Percentiles rank a stretch among this genome's conserved stretches.
These are phyloP conservation scores for Boeremia lycopersici DNA, from an alignment of 2,329 filamentous ascomycete species.

Conservation along the genomic window DNA sequence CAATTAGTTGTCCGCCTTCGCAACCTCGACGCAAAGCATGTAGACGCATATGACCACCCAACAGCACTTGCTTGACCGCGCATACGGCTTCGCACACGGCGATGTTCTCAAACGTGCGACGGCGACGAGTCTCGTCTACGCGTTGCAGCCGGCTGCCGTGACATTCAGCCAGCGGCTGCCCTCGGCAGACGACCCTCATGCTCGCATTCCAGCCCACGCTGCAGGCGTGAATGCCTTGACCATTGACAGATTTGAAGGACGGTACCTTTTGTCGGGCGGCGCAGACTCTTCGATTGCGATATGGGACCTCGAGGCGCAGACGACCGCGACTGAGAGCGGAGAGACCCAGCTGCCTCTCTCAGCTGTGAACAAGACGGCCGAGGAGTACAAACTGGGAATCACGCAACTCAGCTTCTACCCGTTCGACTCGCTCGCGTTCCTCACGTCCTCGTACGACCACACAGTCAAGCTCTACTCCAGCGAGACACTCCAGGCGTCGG, in stretches of 20 bases:
- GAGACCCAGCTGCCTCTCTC: conserved; percentile 35
- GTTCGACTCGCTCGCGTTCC: conserved; percentile 75
- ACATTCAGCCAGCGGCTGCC: conserved; percentile 70
- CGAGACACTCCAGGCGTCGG: conserved; percentile 64
- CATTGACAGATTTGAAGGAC: conserved; percentile 81
- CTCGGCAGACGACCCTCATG: conserved; percentile 38
- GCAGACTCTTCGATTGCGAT: conserved; percentile 83
- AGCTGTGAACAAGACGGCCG: conserved; percentile 34
- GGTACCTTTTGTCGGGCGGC: conserved; percentile 81
- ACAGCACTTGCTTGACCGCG: conserved; percentile 73
- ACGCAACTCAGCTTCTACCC: conserved; percentile 80
- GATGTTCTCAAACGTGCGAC: conserved; percentile 69
- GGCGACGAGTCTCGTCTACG: conserved; percentile 68
- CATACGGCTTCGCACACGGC: conserved; percentile 67
- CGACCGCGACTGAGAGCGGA: conserved; percentile 21
- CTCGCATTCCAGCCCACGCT: conserved; percentile 68
- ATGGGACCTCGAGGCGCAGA: conserved; percentile 75
- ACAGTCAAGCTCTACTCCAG: conserved; percentile 77
- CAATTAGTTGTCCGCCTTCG: background rate
- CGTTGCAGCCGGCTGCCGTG: conserved; percentile 71
- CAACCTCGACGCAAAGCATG: conserved; percentile 37
- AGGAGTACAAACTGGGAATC: conserved; percentile 70
- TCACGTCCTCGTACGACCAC: conserved; percentile 79
- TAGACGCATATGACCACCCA: conserved; percentile 49
- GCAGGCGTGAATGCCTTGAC: conserved; percentile 80